Base-by-base conservation (phyloP, 164 flowering plant species). In the Protea cynaroides region DNA sequence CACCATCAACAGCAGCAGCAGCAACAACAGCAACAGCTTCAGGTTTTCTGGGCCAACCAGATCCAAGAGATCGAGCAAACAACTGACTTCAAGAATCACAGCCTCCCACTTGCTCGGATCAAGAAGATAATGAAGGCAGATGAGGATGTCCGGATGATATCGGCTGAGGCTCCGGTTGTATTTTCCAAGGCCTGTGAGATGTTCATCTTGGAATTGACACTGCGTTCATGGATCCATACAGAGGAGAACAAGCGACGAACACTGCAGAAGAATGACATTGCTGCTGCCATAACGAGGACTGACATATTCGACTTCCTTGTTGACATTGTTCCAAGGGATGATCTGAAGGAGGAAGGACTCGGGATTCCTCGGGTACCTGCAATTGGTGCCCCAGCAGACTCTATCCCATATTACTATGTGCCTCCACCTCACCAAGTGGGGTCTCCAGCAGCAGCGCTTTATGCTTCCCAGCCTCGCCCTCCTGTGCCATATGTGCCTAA, bases 51-150 rank as follows among this genome's bases (percentile, higher is more conserved):
- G 72, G 62, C 66, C 14, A 58, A 57, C 61, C 72, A 69, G 62
- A 37, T 69, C 50, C 66, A 62, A 8, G 72, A 69, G 50, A 69
- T 69, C 10, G 72, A 69, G 47, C 72, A 69, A 47, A 69, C 72
- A 5, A 63, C 67, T 47, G 72, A 69, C 57, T 69, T 69, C 66
- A 69, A 57, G n/a, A 69, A 69, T 29, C 72, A 69, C 25, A 69
- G 67, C 66, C 72, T 69, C 7, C 72, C 72, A 7, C 67, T 69
- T 17, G 72, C 72, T 19, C 61, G 72, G 50, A 69, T 69, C 63
- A 69, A 69, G 62, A 69, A 69, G 56, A 69, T 69, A 56, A 69
- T 69, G 72, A 69, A 69, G 67, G 72, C 72, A 5, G 72, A 69
- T 25, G 72, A 69, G 63, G 72, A 69, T 38, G 72, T 69, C 12